Evolutionary conservation across 2,329 filamentous ascomycete species (phyloP).

Genomic region (Fusarium dlaminii): DNA sequence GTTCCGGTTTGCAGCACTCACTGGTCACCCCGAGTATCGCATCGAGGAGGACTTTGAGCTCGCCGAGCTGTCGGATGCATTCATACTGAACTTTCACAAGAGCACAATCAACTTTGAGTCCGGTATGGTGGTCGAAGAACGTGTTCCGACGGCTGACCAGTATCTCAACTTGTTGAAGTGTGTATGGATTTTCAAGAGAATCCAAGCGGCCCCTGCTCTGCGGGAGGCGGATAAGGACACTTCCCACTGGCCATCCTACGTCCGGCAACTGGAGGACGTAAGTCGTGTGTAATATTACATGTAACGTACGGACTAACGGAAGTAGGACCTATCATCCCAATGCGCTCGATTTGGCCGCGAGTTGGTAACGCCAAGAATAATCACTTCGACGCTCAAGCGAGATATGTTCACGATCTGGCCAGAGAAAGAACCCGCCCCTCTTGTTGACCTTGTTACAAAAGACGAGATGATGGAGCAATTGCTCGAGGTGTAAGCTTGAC

Average conservation of each 20-base stretch:
- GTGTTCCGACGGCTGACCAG: slow-evolving; percentile 37
- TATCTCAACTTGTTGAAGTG: slow-evolving; percentile 49
- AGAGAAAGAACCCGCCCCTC: slow-evolving; percentile 38
- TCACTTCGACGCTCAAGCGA: slow-evolving; percentile 22
- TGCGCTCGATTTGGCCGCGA: slow-evolving; percentile 43
- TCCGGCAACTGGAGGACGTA: slow-evolving; percentile 46
- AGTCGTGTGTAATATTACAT: background rate
- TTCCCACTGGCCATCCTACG: slow-evolving; percentile 50
- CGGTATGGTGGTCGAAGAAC: slow-evolving; percentile 43
- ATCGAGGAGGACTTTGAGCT: slow-evolving; percentile 37
- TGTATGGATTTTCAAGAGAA: slow-evolving; percentile 44
- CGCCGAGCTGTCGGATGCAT: slow-evolving; percentile 46
- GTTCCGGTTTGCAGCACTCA: slow-evolving; percentile 38
- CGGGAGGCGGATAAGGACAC: slow-evolving; percentile 17
- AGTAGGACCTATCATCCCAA: slow-evolving; percentile 42
- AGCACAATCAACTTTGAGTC: slow-evolving; percentile 39
- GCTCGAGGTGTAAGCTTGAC: slow-evolving; percentile 38
- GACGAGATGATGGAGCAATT: slow-evolving; percentile 49
- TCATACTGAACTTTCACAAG: slow-evolving; percentile 43
- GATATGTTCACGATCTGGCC: slow-evolving; percentile 46
- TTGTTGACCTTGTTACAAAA: slow-evolving; percentile 45
- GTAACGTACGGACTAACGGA: background rate
- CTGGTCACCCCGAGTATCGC: slow-evolving; percentile 31
- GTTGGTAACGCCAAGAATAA: slow-evolving; percentile 39
- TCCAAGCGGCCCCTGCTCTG: slow-evolving; percentile 28